Evolutionary conservation across 805 yeast species (phyloP), one percentile per base, ranked within the genome.

Genomic region (Lachancea nothofagi): DNA sequence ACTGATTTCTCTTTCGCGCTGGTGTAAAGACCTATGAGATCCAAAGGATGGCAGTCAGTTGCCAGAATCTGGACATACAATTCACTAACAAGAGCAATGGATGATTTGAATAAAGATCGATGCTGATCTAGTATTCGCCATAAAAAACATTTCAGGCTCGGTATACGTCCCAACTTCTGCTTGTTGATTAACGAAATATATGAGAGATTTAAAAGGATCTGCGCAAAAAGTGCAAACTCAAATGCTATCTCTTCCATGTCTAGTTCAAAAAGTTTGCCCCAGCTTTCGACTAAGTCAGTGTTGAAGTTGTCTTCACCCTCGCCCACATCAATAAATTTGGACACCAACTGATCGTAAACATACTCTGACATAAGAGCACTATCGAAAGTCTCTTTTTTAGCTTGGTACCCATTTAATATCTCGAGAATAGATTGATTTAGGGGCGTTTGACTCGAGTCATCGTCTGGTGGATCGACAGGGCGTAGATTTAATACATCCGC

Each of bases 111-210:
- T 17, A 19, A 23, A 13, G 5, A 17, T 34, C 31, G 22, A 7
- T 26, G 36, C 7, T 21, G 21, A 10, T 40, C 40, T 15, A 41
- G 35, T n/a, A 49, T 21, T 3, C 29, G 20, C 17, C 15, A n/a
- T 28, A 49, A 46, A 12, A 43, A 22, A 6, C 31, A 23, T 14
- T 33, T 30, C 9, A 48, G 18, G 14, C 20, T 20, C 21, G 35
- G 27, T 8, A 34, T 13, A 12, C 23, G 29, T 14, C 37, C 50
- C 17, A 60, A 34, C 17, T 37, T 43, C 42, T 52, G 56, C 32
- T 44, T 50, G 41, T 57, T 57, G 8, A 55, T 34, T 3, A 55
- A 12, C 2, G 63, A 58, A 8, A 41, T 30, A 21, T 44, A 45
- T 8, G 49, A 24, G 14, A 60, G 40, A 7, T 51, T 47, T 3